Evolutionary conservation across 2,329 filamentous ascomycete genomes (phyloP).

Genomic region (Dactylellina leptospora): DNA sequence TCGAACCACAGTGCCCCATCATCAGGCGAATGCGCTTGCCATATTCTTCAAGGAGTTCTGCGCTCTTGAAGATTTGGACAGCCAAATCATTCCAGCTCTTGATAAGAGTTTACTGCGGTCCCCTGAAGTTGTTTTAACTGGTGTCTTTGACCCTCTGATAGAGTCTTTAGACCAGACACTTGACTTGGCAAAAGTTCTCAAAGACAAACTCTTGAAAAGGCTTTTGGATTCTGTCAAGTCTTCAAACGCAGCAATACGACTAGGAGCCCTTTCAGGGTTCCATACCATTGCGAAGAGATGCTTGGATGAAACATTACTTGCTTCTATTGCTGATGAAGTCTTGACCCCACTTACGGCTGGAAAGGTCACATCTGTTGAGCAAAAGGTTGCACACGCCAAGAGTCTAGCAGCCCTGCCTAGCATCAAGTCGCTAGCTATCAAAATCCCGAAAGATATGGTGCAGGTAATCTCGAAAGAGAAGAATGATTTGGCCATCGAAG

Average conservation of each 20-base stretch:
- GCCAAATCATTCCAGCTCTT: slow-evolving; percentile 78
- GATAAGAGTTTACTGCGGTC: slow-evolving; percentile 89
- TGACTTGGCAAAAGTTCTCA: slow-evolving; percentile 79
- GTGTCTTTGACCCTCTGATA: slow-evolving; percentile 78
- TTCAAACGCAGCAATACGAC: slow-evolving; percentile 79
- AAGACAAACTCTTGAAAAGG: slow-evolving; percentile 79
- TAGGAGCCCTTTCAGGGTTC: slow-evolving; percentile 79
- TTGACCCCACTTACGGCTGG: slow-evolving; percentile 79
- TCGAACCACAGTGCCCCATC: slow-evolving; percentile 72
- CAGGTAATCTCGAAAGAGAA: slow-evolving; percentile 81
- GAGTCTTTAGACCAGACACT: slow-evolving; percentile 73
- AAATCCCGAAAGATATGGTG: slow-evolving; percentile 73
- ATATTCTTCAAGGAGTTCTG: slow-evolving; percentile 86
- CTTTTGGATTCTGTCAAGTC: slow-evolving; percentile 91
- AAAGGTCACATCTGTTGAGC: slow-evolving; percentile 84
- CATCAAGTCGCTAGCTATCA: slow-evolving; percentile 70
- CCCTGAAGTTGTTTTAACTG: slow-evolving; percentile 85
- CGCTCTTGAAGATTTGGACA: slow-evolving; percentile 76
- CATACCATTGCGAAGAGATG: slow-evolving; percentile 72
- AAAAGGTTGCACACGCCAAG: slow-evolving; percentile 82
- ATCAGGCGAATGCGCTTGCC: slow-evolving; percentile 75
- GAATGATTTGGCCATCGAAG: slow-evolving; percentile 81
- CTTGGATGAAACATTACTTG: slow-evolving; percentile 66
- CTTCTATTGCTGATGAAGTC: slow-evolving; percentile 79
- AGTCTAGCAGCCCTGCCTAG: slow-evolving; percentile 73